Evolutionary conservation across 148 eudicot genomes (phyloP).

Genomic region (Rhododendron henanense): DNA sequence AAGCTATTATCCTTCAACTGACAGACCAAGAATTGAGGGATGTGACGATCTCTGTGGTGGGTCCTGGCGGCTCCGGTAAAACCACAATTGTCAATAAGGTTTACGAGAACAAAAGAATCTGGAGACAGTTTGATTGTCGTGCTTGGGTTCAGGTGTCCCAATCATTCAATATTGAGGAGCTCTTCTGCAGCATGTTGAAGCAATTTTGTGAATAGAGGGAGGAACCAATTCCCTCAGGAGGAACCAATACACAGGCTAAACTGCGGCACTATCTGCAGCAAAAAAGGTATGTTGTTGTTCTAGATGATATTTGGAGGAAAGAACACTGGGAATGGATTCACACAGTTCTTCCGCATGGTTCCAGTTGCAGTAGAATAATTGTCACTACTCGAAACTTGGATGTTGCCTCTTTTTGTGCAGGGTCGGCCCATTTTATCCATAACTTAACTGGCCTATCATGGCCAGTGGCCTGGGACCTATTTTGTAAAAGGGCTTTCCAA

Average conservation of each 20-base stretch:
- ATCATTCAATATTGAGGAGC: not conserved
- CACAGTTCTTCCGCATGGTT: constrained; percentile 6
- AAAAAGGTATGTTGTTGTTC: constrained; percentile 26
- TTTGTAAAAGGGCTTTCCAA: constrained; percentile 21
- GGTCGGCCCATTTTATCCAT: not conserved
- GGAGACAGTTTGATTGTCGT: constrained; percentile 16
- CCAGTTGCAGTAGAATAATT: constrained; percentile 16
- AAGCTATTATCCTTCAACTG: not conserved
- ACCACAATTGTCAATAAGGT: constrained; percentile 16
- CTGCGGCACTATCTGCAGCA: not conserved
- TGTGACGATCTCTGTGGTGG: constrained; percentile 19
- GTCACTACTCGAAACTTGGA: constrained; percentile 18
- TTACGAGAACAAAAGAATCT: not conserved
- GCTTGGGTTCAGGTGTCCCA: constrained; percentile 24
- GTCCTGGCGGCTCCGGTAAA: constrained; percentile 28
- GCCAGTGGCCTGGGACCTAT: not conserved
- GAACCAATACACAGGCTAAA: not conserved
- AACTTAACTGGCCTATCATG: not conserved
- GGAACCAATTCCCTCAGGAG: not conserved
- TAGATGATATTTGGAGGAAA: constrained; percentile 22
- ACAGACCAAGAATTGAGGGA: not conserved
- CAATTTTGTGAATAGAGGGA: not conserved
- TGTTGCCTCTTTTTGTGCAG: constrained; percentile 10
- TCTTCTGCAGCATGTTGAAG: not conserved
- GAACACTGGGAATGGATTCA: constrained; percentile 13